phyloP scores from a whole-genome alignment of 108 stramenopile species.

The Nitzschia sp. region DNA sequence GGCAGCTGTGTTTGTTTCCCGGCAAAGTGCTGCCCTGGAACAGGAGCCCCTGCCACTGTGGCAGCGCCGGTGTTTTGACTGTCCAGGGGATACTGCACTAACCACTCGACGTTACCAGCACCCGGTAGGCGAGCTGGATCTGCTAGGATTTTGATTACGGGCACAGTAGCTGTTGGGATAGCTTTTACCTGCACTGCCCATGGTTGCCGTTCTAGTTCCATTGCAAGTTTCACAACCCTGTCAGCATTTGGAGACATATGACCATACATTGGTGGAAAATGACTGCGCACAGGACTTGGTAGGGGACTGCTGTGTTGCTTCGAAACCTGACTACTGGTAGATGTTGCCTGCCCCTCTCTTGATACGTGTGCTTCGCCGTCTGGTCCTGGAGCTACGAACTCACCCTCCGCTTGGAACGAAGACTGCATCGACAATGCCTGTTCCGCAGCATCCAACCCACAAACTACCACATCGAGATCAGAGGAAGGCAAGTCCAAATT shows the following conservation, averaged over 20 bases:
- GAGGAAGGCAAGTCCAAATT: slow-evolving; percentile 82
- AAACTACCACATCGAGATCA: slow-evolving; percentile 86
- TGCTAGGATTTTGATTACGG: slow-evolving; percentile 85
- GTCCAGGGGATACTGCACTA: slow-evolving; percentile 25
- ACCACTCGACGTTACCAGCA: slow-evolving; percentile 34
- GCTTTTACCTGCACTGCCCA: slow-evolving; percentile 91
- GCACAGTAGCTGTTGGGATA: slow-evolving; percentile 84
- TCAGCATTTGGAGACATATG: slow-evolving; percentile 68
- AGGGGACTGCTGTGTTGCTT: slow-evolving; percentile 11
- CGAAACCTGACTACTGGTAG: background rate
- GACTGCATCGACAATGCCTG: background rate
- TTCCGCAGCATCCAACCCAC: slow-evolving; percentile 52
- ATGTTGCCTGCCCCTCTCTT: background rate
- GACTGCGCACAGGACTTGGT: background rate
- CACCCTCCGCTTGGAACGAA: background rate
- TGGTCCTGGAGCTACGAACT: background rate
- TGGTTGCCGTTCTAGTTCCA: slow-evolving; percentile 70
- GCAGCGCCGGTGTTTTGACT: background rate
- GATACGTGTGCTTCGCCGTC: background rate
- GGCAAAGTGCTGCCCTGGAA: background rate
- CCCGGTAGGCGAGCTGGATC: slow-evolving; percentile 79
- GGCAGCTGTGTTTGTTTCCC: slow-evolving; percentile 36
- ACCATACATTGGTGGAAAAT: slow-evolving; percentile 36
- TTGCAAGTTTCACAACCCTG: slow-evolving; percentile 75
- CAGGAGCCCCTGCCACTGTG: background rate